Conservation (phyloP, 345 rosid genomes). For the Cardamine occulta region DNA sequence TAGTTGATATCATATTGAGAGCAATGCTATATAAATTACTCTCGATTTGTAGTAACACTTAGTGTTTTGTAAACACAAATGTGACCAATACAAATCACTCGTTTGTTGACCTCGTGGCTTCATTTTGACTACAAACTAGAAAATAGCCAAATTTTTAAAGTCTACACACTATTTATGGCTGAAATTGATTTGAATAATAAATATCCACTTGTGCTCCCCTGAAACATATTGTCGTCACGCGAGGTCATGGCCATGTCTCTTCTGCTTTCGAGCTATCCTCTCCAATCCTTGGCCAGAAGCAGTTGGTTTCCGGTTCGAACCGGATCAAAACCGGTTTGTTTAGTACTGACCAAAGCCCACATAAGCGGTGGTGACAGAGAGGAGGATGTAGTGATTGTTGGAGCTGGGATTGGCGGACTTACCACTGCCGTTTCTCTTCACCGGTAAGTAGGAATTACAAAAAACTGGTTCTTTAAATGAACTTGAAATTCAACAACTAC, state of each 20-base stretch:
- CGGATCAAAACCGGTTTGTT: conserved; percentile 38
- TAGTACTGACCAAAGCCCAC: conserved; percentile 37
- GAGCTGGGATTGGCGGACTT: conserved; percentile 91
- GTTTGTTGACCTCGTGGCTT: conserved; percentile 31
- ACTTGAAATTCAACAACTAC: neutral
- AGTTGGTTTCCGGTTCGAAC: conserved; percentile 40
- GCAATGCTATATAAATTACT: neutral
- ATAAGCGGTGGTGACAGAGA: conserved; percentile 42
- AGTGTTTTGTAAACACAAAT: conserved; percentile 19
- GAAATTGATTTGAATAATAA: neutral
- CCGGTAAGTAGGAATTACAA: conserved; percentile 46
- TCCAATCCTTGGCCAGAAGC: conserved; percentile 23
- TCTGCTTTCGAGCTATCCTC: conserved; percentile 44
- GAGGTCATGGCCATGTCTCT: conserved; percentile 50
- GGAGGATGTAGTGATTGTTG: conserved; percentile 72
- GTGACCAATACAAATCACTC: neutral
- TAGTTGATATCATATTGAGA: conserved; percentile 38
- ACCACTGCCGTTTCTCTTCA: conserved; percentile 87
- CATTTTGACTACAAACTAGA: conserved; percentile 1
- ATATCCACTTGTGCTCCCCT: conserved; percentile 10
- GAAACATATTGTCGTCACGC: neutral
- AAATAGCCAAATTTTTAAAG: neutral
- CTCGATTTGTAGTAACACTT: conserved; percentile 8
- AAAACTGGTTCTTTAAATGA: neutral
- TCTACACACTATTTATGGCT: conserved; percentile 9